Evolutionary conservation across 2,329 filamentous ascomycete genomes (phyloP).

Genomic region (Apiospora marii): DNA sequence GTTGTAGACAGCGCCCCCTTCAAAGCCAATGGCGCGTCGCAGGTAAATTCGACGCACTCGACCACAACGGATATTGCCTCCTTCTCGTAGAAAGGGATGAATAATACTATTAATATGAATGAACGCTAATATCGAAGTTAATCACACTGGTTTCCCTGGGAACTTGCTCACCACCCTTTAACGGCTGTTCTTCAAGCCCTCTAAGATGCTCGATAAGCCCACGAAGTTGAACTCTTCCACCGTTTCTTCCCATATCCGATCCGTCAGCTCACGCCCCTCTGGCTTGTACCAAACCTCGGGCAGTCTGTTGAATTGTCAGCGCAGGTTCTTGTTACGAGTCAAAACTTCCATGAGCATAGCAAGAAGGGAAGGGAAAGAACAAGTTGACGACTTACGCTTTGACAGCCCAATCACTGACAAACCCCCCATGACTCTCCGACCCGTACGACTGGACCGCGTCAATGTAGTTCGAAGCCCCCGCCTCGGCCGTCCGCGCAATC

Average conservation of each 20-base stretch:
- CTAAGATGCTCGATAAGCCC: constrained; percentile 34
- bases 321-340: neutral
- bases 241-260: constrained; percentile 40
- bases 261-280: constrained; percentile 30
- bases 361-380: neutral
- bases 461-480: constrained; percentile 24
- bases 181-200: constrained; percentile 29
- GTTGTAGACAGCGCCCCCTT: neutral
- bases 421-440: constrained; percentile 24
- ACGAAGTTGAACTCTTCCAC: constrained; percentile 40
- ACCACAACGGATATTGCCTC: too few relatives aligned
- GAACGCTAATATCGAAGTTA: neutral
- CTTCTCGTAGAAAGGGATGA: too few relatives aligned
- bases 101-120: too few relatives aligned
- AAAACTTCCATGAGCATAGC: neutral
- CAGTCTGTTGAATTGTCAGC: neutral
- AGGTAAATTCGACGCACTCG: too few relatives aligned
- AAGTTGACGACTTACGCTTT: constrained; percentile 24
- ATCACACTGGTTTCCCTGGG: neutral
- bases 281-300: constrained; percentile 10
- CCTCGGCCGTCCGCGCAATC: constrained; percentile 9
- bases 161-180: neutral
- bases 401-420: constrained; percentile 27
- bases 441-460: constrained; percentile 24
- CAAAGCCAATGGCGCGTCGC: neutral